Conservation (phyloP, 1,284 basidiomycete species). For the Ustilago crameri region DNA sequence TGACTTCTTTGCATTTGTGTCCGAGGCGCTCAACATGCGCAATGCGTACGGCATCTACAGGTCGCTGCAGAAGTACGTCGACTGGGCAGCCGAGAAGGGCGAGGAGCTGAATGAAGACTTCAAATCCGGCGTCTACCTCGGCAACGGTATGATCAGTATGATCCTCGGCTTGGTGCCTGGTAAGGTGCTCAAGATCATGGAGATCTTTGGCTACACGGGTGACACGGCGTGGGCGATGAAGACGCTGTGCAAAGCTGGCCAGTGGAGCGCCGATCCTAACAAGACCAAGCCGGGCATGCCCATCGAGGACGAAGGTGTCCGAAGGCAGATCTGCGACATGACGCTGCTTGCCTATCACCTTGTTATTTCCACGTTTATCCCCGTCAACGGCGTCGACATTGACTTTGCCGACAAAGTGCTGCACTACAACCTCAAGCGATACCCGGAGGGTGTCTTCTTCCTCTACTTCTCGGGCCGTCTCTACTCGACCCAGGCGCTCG, state of each 20-base stretch:
- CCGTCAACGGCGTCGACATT: conserved; percentile 65
- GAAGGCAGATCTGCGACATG: conserved; percentile 65
- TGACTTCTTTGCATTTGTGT: conserved; percentile 65
- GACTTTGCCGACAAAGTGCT: conserved; percentile 66
- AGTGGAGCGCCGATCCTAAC: conserved; percentile 49
- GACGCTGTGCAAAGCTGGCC: conserved; percentile 58
- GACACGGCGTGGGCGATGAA: conserved; percentile 57
- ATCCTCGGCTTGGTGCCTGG: conserved; percentile 65
- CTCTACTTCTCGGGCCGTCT: conserved; percentile 68
- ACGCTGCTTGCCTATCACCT: conserved; percentile 64
- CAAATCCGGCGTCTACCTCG: conserved; percentile 65
- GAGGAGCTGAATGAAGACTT: conserved; percentile 62
- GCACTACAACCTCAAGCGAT: conserved; percentile 63
- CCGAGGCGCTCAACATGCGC: conserved; percentile 66
- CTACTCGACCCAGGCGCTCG: conserved; percentile 64
- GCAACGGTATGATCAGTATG: conserved; percentile 66
- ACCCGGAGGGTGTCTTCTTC: conserved; percentile 67
- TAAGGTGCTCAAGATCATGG: conserved; percentile 67
- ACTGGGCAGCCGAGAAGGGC: conserved; percentile 58
- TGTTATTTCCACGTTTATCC: conserved; percentile 66
- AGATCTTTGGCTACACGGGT: conserved; percentile 66
- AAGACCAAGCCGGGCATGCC: conserved; percentile 45
- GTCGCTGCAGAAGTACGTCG: conserved; percentile 64
- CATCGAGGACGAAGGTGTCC: conserved; percentile 50
- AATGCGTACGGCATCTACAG: conserved; percentile 67